Conservation (phyloP, 148 eudicot genomes). For the Amaranthus palmeri region DNA sequence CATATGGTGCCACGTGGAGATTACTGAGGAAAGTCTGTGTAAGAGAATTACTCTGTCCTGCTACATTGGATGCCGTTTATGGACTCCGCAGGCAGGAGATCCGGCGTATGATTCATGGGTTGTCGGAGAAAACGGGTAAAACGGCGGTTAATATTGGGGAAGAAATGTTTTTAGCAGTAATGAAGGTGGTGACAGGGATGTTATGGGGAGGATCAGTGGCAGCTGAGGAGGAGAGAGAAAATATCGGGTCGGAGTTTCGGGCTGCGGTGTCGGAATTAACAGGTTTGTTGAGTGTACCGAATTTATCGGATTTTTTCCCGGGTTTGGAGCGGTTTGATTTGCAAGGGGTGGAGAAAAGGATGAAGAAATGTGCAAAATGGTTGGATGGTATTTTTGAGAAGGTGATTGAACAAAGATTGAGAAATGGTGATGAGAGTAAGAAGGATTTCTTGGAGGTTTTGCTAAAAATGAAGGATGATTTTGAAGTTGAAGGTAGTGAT, state of each 20-base stretch:
- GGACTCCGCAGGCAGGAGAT: constrained; percentile 39
- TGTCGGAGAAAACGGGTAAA: constrained; percentile 31
- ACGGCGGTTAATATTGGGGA: constrained; percentile 49
- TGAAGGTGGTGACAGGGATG: constrained; percentile 66
- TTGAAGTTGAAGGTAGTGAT: constrained; percentile 25
- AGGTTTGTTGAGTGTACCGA: constrained; percentile 41
- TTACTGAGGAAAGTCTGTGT: constrained; percentile 53
- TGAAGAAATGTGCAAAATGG: constrained; percentile 32
- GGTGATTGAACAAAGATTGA: constrained; percentile 47
- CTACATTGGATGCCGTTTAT: constrained; percentile 42
- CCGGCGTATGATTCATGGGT: constrained; percentile 28
- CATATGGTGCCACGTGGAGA: constrained; percentile 61
- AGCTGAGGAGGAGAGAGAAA: constrained; percentile 41
- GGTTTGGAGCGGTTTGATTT: constrained; percentile 48
- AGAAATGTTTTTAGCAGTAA: constrained; percentile 41
- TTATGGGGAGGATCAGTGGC: constrained; percentile 66
- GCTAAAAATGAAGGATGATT: constrained; percentile 45
- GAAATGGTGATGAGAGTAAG: constrained; percentile 9
- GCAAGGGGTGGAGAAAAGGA: constrained; percentile 50
- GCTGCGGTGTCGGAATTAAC: constrained; percentile 39
- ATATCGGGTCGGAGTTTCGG: constrained; percentile 50
- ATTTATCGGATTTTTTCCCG: constrained; percentile 60
- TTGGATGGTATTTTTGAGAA: constrained; percentile 46
- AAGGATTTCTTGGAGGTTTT: constrained; percentile 57
- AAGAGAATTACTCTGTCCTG: constrained; percentile 45